Base-by-base conservation (phyloP, 1,139 yeast species). In the Ogataea hybrid region DNA sequence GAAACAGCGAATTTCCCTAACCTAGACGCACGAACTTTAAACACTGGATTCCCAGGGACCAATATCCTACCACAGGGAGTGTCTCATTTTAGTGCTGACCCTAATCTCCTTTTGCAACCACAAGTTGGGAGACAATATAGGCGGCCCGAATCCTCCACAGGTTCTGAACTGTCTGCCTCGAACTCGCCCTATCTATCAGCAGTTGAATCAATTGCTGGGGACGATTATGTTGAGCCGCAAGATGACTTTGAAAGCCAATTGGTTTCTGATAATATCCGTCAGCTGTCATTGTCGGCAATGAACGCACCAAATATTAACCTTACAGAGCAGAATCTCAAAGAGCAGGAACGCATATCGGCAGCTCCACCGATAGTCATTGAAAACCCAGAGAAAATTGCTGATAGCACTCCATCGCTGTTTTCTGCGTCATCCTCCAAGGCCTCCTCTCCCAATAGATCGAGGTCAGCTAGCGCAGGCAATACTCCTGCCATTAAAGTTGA, bases 321-420 rank as follows among this genome's bases (percentile, higher is more conserved):
- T 14, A 55, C 59, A 0, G 59, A 53, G 28, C 44, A 51, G 11
- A 56, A 55, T 43, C 40, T 54, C 32, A 41, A 44, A 32, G 48
- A 46, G 28, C 44, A 45, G 36, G 44, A 44, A 9, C 50, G 6
- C 46, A 32, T 25, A 11, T 21, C 32, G 12, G 18, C 28, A 5
- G 35, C 41, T 14, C 46, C 43, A 10, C 21, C 51, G 1, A 54
- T 51, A 21, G 48, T 54, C 2, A 46, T 48, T n/a, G 48, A 49
- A 25, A 44, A 56, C 21, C 54, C 60, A 6, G 57, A 51, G 16
- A 49, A 41, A 9, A 46, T 51, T 7, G 63, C 62, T 2, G 54
- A 56, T 8, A 43, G 44, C n/a, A 58, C 62, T 2, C 62, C 63
- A 4, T 58, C 62, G 3, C 43, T 58, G 4, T 58, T 58, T 35